Conservation (phyloP, 2,329 filamentous ascomycete genomes). For the Geosmithia flava region DNA sequence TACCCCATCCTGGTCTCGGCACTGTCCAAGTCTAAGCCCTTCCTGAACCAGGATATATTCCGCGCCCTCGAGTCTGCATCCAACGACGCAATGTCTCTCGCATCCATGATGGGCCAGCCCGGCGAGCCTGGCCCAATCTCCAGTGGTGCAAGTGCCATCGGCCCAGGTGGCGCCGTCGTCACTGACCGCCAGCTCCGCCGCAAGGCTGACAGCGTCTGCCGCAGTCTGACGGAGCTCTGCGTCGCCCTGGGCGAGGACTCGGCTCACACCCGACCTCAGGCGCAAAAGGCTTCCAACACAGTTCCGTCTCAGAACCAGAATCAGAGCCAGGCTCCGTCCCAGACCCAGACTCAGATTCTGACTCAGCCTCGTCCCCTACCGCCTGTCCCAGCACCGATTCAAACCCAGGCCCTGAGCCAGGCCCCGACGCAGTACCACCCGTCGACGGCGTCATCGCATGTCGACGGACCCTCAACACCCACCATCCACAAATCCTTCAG, state of each 20-base stretch:
- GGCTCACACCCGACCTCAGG: constrained; percentile 10
- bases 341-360: neutral
- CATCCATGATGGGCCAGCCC: constrained; percentile 62
- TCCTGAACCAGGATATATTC: constrained; percentile 62
- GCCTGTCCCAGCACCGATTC: neutral
- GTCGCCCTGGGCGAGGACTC: constrained; percentile 62
- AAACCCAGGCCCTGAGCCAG: neutral
- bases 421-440: neutral
- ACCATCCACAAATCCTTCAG: constrained; percentile 28
- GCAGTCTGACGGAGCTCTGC: constrained; percentile 84
- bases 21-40: constrained; percentile 61
- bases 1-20: constrained; percentile 75
- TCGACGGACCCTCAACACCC: constrained; percentile 25
- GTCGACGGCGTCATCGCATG: constrained; percentile 6
- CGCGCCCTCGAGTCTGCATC: constrained; percentile 70
- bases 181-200: constrained; percentile 78
- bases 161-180: constrained; percentile 28
- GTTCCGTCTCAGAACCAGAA: neutral
- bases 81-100: constrained; percentile 67
- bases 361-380: neutral
- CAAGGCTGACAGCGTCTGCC: constrained; percentile 87
- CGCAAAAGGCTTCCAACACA: constrained; percentile 1
- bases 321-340: neutral
- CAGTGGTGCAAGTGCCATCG: constrained; percentile 51
- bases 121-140: constrained; percentile 59